phyloP scores from a whole-genome alignment of 108 stramenopile species.

The Skeletonema costatum region DNA sequence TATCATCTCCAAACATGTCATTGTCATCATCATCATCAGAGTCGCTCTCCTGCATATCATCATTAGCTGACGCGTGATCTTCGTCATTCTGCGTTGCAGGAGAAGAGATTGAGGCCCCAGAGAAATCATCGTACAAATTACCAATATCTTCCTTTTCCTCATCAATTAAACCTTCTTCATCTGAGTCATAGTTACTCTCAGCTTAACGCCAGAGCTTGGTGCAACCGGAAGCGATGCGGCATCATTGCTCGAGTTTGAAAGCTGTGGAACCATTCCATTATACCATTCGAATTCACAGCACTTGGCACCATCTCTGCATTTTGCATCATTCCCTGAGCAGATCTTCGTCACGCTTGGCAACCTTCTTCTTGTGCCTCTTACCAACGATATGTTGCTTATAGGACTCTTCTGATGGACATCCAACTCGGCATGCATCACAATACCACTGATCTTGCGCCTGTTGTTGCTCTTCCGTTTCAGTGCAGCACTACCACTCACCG shows the following conservation, averaged over 20 bases:
- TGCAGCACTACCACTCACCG: not conserved
- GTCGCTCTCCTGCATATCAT: not conserved
- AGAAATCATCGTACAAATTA: slow-evolving; percentile 45
- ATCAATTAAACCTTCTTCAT: slow-evolving; percentile 50
- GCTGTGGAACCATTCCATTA: not conserved
- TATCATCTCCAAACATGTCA: slow-evolving; percentile 28
- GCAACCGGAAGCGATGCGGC: not conserved
- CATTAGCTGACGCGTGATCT: not conserved
- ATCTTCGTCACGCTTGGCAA: slow-evolving; percentile 11
- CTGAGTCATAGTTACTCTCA: slow-evolving; percentile 17
- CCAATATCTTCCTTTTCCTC: slow-evolving; percentile 42
- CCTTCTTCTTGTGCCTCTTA: slow-evolving; percentile 5
- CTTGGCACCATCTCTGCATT: not conserved
- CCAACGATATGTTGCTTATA: slow-evolving; percentile 20
- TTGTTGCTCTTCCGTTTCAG: not conserved
- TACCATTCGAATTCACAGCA: not conserved
- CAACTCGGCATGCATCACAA: slow-evolving; percentile 1
- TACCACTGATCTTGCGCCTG: not conserved
- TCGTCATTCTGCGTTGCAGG: not conserved
- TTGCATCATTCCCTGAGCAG: slow-evolving; percentile 3
- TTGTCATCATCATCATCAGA: slow-evolving; percentile 1
- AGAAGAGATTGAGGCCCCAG: slow-evolving; percentile 7
- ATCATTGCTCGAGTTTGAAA: not conserved
- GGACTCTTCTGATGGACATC: slow-evolving; percentile 10
- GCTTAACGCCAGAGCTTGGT: not conserved